Evolutionary conservation across 768 basidiomycete genomes (phyloP), one percentile per base, ranked within the genome.

Genomic region (Naganishia onofrii): DNA sequence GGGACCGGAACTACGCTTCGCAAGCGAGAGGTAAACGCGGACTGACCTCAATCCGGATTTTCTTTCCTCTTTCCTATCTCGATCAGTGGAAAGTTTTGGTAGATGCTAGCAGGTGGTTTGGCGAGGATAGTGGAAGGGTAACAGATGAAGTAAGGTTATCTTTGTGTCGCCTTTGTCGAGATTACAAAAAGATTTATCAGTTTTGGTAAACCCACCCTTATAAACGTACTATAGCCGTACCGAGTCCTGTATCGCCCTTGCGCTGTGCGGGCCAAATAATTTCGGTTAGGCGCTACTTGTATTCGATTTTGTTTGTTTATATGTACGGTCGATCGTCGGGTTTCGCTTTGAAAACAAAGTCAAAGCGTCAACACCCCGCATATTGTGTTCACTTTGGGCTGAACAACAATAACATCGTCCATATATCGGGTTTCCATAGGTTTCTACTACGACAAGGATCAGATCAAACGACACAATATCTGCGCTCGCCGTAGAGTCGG

Each of bases 1-100:
- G 34, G 34, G 12, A 36, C 34, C 19, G 34, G 34, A 58, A 34
- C 7, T 32, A 36, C 57, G 57, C 21, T 32, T 36, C 29, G 29
- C 57, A 58, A 34, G 57, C 57, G 57, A 58, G 57, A 58, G 38
- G n/a, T n/a, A 58, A 42, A 15, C 42, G 57, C 57, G 21, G 9
- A 38, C 21, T 58, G 34, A 58, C 34, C 57, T 38, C 57, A 58
- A 23, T 51, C 48, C 21, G 29, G 3, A n/a, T n/a, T 34, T 38
- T 23, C 32, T 31, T 17, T 58, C 34, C 32, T 15, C 23, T 21
- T 31, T 6, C 19, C 4, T 56, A 19, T 3, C 6, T 56, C 9
- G 53, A 36, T n/a, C 36, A 36, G 36, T 8, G 15, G 15, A 17
- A 17, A 42, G 42, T 42, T 42, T 42, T 15, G 9, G 9, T 17